Evolutionary conservation across 495 filamentous ascomycete genomes (phyloP), one percentile per base, ranked within the genome.

Genomic region (Xylaria scruposa): DNA sequence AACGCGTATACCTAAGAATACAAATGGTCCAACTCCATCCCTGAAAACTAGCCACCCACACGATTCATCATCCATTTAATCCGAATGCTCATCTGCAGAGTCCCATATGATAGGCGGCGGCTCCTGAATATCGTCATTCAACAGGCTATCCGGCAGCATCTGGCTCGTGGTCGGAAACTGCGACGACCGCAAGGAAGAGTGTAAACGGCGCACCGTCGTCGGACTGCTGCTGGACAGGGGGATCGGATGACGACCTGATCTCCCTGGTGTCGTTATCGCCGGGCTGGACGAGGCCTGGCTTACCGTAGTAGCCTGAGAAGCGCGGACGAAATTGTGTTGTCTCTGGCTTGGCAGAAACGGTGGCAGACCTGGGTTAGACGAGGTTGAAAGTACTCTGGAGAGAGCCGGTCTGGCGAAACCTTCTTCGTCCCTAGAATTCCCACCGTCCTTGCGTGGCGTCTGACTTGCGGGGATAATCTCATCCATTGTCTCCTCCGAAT

Each of bases 71-170:
- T 40, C 38, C 15, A 13, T 63, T 64, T 53, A 77, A 60, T 78
- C 69, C 19, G 77, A 78, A 21, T 79, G 74, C n/a, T 87, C 86
- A 46, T 82, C 83, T 21, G 84, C 84, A 5, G 81, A 83, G 73
- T 88, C 85, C 76, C 76, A 82, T 38, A 85, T 77, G 38, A 80
- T 77, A 4, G 79, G 65, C 1, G 83, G 85, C 44, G 84, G 85
- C 15, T 68, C 74, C 21, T 80, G 78, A 44, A 86, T 75, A 74
- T 83, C 82, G 70, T 86, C 85, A 46, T 83, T 76, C 71, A 89
- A 40, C 72, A 90, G 73, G 75, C 87, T 89, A 51, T 88, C 86
- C 40, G 84, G 85, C 67, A 87, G 78, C 76, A 89, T 77, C 77
- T 88, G 83, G 61, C 84, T 88, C 54, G 78, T 78, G 5, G 81